These are phyloP conservation scores for Penicillium egyptiacum DNA, from an alignment of 495 filamentous ascomycete genomes.

Conservation along the genomic window DNA sequence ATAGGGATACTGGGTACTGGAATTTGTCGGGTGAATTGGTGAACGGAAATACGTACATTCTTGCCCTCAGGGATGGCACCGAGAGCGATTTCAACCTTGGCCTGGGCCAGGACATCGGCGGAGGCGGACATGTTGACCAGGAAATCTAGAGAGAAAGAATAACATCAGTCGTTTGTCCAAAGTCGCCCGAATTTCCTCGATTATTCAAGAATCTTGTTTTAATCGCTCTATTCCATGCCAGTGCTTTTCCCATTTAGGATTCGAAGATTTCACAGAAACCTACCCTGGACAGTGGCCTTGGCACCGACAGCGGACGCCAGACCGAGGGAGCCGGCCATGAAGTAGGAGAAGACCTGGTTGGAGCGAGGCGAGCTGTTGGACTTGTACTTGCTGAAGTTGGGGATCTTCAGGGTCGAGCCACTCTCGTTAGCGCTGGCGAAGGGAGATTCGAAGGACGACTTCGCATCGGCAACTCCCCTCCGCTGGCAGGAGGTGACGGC, in stretches of 20 bases:
- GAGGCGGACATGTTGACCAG: conserved; percentile 99
- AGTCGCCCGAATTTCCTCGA: conserved; percentile 20
- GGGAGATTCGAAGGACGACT: conserved; percentile 53
- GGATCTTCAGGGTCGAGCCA: conserved; percentile 67
- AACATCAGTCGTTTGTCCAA: conserved; percentile 19
- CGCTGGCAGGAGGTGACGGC: conserved; percentile 49
- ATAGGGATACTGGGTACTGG: conserved; percentile 10
- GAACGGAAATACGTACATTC: conserved; percentile 69
- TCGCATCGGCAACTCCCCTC: conserved; percentile 48
- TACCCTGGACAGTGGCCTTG: conserved; percentile 96
- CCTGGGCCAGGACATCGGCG: conserved; percentile 96
- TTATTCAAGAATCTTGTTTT: conserved; percentile 4
- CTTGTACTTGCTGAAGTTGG: conserved; percentile 87
- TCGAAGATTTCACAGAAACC: conserved; percentile 34
- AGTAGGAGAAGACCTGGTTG: conserved; percentile 93
- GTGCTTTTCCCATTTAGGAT: neutral
- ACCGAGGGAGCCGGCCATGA: conserved; percentile 96
- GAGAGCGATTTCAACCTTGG: conserved; percentile 98
- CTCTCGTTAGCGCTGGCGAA: conserved; percentile 44
- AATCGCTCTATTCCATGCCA: neutral
- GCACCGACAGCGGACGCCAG: conserved; percentile 86
- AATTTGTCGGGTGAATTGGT: neutral
- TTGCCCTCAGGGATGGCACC: conserved; percentile 94
- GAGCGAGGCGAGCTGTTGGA: conserved; percentile 58
- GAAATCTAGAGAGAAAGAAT: conserved; percentile 69